These are phyloP conservation scores for Macadamia tetraphylla DNA, from an alignment of 164 flowering plant species.

Conservation along the genomic window DNA sequence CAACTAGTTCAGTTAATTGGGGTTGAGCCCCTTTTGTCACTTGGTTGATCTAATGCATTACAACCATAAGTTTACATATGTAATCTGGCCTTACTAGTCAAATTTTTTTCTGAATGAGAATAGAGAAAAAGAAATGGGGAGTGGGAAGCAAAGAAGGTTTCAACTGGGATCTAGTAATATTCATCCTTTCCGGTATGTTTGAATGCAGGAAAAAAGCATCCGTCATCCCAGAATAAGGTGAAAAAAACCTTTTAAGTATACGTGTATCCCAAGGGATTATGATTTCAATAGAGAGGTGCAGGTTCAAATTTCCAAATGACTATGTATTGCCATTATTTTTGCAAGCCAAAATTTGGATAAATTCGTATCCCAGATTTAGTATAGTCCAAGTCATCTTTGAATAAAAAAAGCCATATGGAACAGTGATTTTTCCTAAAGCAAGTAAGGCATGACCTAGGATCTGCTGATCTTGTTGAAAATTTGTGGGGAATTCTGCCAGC, in stretches of 20 bases:
- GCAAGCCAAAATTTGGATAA: too few relatives aligned
- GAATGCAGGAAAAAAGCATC: too few relatives aligned
- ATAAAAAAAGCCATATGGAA: too few relatives aligned
- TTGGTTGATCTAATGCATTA: neutral
- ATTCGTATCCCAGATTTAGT: too few relatives aligned
- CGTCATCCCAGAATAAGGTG: too few relatives aligned
- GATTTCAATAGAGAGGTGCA: too few relatives aligned
- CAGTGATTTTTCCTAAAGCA: too few relatives aligned
- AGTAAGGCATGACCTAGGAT: constrained; percentile 50
- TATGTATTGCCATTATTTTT: neutral
- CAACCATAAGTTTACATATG: neutral
- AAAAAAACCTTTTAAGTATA: too few relatives aligned
- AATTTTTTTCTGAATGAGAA: too few relatives aligned
- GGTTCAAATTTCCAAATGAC: neutral
- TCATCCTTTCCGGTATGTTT: too few relatives aligned
- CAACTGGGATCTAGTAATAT: neutral
- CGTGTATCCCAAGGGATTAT: too few relatives aligned
- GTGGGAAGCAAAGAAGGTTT: neutral
- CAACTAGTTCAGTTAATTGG: neutral
- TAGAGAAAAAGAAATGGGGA: neutral
- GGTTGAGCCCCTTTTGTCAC: neutral
- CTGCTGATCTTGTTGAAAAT: constrained; percentile 68
- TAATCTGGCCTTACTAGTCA: neutral
- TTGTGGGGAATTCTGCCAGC: constrained; percentile 74
- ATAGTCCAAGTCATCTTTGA: too few relatives aligned